These are phyloP conservation scores for Echria macrotheca DNA, from an alignment of 495 filamentous ascomycete species.

Conservation along the genomic window DNA sequence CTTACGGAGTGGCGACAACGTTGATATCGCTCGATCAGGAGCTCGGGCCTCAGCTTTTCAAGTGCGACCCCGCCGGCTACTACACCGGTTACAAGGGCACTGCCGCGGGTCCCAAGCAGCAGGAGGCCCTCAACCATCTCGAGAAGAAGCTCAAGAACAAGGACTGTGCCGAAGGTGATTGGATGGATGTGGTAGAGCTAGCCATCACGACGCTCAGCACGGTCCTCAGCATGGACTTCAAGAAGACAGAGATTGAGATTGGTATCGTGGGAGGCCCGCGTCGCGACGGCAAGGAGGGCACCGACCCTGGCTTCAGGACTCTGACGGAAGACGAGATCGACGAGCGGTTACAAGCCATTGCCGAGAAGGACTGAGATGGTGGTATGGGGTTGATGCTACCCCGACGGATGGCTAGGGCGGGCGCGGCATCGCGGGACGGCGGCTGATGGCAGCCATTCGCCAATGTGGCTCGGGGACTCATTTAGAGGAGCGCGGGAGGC, in stretches of 20 bases:
- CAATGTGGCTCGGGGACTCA: conserved; percentile 4
- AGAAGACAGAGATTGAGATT: conserved; percentile 97
- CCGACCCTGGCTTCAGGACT: conserved; percentile 71
- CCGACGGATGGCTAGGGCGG: conserved; percentile 9
- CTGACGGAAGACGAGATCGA: conserved; percentile 98
- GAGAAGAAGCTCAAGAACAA: conserved; percentile 99
- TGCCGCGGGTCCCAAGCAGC: conserved; percentile 92
- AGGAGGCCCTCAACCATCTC: conserved; percentile 93
- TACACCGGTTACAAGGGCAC: conserved; percentile 98
- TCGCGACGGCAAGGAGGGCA: conserved; percentile 72
- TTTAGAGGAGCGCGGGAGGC: conserved; percentile 10
- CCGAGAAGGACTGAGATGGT: conserved; percentile 81
- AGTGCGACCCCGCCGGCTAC: conserved; percentile 96
- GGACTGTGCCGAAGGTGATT: conserved; percentile 84
- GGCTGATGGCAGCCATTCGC: conserved; percentile 12
- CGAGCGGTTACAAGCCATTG: conserved; percentile 93
- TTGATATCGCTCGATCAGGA: conserved; percentile 91
- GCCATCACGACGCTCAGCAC: conserved; percentile 91
- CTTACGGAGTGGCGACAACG: conserved; percentile 89
- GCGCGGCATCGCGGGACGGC: conserved; percentile 12
- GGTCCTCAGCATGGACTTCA: conserved; percentile 97
- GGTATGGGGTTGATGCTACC: conserved; percentile 15
- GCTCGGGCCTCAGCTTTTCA: conserved; percentile 93
- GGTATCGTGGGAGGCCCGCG: conserved; percentile 87
- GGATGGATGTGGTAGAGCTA: conserved; percentile 97